Evolutionary conservation across 805 yeast species (phyloP).

Genomic region (Cephaloascus fragrans): DNA sequence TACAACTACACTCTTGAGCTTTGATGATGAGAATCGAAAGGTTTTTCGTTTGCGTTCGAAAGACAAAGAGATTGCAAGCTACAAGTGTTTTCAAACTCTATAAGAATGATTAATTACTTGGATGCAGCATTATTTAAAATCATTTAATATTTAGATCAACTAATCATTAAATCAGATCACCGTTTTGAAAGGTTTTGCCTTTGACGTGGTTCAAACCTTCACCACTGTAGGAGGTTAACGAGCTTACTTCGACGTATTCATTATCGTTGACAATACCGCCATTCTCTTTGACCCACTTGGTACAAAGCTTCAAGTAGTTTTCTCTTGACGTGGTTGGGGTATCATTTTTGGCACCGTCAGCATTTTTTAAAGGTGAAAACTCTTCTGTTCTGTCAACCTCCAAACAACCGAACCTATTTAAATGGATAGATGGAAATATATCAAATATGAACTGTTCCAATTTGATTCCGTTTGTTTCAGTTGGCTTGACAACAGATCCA

Average conservation of each 20-base stretch:
- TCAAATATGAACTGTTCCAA: constrained; percentile 96
- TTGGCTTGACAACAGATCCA: constrained; percentile 48
- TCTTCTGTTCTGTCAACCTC: constrained; percentile 84
- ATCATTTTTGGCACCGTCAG: constrained; percentile 72
- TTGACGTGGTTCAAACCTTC: constrained; percentile 54
- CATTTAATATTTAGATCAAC: too few relatives aligned
- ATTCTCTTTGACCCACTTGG: constrained; percentile 58
- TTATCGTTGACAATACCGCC: constrained; percentile 55
- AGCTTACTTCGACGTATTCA: constrained; percentile 65
- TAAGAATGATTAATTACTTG: too few relatives aligned
- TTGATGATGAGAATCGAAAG: too few relatives aligned
- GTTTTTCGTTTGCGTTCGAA: too few relatives aligned
- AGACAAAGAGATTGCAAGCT: too few relatives aligned
- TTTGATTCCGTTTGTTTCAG: constrained; percentile 80
- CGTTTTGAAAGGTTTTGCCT: constrained; percentile 21
- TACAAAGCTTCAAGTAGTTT: constrained; percentile 56
- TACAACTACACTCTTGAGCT: too few relatives aligned
- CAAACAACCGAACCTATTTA: constrained; percentile 74
- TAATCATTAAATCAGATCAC: not conserved
- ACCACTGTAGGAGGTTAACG: constrained; percentile 64
- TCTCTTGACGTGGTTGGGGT: constrained; percentile 73
- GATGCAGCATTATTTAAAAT: too few relatives aligned
- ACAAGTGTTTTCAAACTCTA: too few relatives aligned
- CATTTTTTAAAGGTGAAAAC: constrained; percentile 92
- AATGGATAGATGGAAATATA: constrained; percentile 72